phyloP scores from a whole-genome alignment of 2,329 filamentous ascomycete genomes.

The Xylariaceae sp. region DNA sequence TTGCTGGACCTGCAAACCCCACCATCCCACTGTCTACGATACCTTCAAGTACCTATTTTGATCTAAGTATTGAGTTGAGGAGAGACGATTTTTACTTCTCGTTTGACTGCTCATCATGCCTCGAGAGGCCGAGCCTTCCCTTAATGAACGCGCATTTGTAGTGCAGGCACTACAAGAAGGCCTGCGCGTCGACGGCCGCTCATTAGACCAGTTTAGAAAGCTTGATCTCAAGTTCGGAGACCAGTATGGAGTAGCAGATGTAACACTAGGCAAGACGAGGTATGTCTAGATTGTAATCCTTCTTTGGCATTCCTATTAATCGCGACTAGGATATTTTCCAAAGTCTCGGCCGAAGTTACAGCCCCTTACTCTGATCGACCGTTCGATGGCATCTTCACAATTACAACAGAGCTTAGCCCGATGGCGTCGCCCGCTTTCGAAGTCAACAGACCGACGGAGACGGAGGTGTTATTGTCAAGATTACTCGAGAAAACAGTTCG shows the following conservation, averaged over 20 bases:
- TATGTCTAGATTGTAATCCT: constrained; percentile 41
- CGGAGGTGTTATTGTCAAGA: constrained; percentile 83
- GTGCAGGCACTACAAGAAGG: constrained; percentile 79
- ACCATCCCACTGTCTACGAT: constrained; percentile 18
- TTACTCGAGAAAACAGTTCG: constrained; percentile 93
- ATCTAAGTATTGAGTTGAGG: constrained; percentile 24
- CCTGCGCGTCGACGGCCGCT: constrained; percentile 81
- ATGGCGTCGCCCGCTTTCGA: constrained; percentile 93
- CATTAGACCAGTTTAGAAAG: constrained; percentile 77
- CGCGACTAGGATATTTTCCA: constrained; percentile 70
- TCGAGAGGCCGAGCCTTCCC: constrained; percentile 86
- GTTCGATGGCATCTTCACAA: constrained; percentile 94
- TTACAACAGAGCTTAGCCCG: constrained; percentile 85
- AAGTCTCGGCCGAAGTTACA: constrained; percentile 85
- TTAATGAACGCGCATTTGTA: constrained; percentile 86
- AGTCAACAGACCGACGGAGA: constrained; percentile 78
- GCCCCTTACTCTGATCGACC: constrained; percentile 85
- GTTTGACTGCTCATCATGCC: constrained; percentile 65
- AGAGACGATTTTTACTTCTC: constrained; percentile 9
- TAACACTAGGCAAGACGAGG: constrained; percentile 89
- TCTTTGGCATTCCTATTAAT: constrained; percentile 18
- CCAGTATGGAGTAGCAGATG: constrained; percentile 87
- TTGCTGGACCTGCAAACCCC: constrained; percentile 29
- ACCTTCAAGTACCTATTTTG: not conserved
- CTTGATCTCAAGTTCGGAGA: constrained; percentile 82